Evolutionary conservation across 2,329 filamentous ascomycete genomes (phyloP).

Genomic region (Ceratocystis smalleyi): DNA sequence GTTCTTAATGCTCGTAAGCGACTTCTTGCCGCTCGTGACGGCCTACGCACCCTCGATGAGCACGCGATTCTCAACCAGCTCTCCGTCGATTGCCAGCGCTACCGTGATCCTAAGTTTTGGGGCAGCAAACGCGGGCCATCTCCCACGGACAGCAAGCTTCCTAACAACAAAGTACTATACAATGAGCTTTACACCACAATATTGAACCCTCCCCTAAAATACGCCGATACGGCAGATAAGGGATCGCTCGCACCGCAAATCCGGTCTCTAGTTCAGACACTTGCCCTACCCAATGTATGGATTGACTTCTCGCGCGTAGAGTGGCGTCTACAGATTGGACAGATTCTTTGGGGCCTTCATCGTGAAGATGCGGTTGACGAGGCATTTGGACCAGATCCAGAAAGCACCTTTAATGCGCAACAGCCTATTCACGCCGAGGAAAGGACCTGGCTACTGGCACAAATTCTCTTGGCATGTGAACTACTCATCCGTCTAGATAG

Average conservation of each 20-base stretch:
- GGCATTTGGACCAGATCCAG: slow-evolving; percentile 26
- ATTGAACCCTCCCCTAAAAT: slow-evolving; percentile 40
- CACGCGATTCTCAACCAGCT: slow-evolving; percentile 43
- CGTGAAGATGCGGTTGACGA: slow-evolving; percentile 35
- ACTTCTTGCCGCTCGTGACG: slow-evolving; percentile 37
- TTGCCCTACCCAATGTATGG: slow-evolving; percentile 53
- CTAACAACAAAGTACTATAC: slow-evolving; percentile 34
- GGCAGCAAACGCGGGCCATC: slow-evolving; percentile 29
- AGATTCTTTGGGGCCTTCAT: slow-evolving; percentile 50
- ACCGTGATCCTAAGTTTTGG: slow-evolving; percentile 35
- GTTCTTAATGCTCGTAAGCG: slow-evolving; percentile 43
- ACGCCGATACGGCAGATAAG: slow-evolving; percentile 42
- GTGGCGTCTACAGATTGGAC: slow-evolving; percentile 58
- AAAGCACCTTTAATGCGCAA: slow-evolving; percentile 35
- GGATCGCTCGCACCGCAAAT: slow-evolving; percentile 56
- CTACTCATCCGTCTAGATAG: slow-evolving; percentile 49
- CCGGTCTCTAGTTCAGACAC: slow-evolving; percentile 47
- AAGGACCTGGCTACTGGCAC: slow-evolving; percentile 51
- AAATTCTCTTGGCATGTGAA: slow-evolving; percentile 49
- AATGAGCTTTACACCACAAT: slow-evolving; percentile 46
- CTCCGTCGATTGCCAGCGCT: slow-evolving; percentile 38
- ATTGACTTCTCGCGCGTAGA: slow-evolving; percentile 60
- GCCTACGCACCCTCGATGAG: slow-evolving; percentile 42
- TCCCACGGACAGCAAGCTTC: neutral
- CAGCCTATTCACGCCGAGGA: slow-evolving; percentile 32